Evolutionary conservation across 768 basidiomycete genomes (phyloP).

Genomic region (Rhizopogon rudus): DNA sequence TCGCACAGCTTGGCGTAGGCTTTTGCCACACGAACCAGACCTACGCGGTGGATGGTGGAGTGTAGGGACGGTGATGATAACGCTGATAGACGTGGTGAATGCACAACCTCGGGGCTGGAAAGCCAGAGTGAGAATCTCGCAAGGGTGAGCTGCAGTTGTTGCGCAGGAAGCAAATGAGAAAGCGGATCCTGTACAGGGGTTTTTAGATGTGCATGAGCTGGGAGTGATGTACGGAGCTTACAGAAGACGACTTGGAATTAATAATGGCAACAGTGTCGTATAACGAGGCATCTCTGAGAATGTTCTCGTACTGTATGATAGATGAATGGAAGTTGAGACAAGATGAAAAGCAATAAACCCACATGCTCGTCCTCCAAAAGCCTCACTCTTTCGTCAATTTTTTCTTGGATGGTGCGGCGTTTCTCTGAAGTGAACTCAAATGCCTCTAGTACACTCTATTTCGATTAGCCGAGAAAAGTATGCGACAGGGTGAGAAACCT

Average conservation of each 20-base stretch:
- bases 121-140: constrained; percentile 80
- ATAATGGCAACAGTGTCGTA: constrained; percentile 16
- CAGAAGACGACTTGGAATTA: constrained; percentile 19
- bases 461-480: background rate
- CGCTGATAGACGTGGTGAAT: constrained; percentile 73
- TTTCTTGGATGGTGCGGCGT: constrained; percentile 47
- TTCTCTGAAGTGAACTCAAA: constrained; percentile 67
- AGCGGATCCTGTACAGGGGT: constrained; percentile 53
- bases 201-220: background rate
- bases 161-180: constrained; percentile 59
- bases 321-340: background rate
- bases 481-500: constrained; percentile 11
- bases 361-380: constrained; percentile 82
- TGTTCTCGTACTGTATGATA: constrained; percentile 10
- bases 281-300: constrained; percentile 26
- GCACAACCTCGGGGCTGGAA: constrained; percentile 72
- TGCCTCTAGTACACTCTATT: constrained; percentile 58
- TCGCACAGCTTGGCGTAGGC: constrained; percentile 75
- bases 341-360: constrained; percentile 21
- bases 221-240: constrained; percentile 4
- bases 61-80: constrained; percentile 66
- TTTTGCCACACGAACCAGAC: constrained; percentile 59
- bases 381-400: constrained; percentile 59
- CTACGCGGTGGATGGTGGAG: constrained; percentile 68
- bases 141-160: constrained; percentile 62